These are phyloP conservation scores for Scleroderma citrinum DNA, from an alignment of 768 basidiomycete genomes.

Conservation along the genomic window DNA sequence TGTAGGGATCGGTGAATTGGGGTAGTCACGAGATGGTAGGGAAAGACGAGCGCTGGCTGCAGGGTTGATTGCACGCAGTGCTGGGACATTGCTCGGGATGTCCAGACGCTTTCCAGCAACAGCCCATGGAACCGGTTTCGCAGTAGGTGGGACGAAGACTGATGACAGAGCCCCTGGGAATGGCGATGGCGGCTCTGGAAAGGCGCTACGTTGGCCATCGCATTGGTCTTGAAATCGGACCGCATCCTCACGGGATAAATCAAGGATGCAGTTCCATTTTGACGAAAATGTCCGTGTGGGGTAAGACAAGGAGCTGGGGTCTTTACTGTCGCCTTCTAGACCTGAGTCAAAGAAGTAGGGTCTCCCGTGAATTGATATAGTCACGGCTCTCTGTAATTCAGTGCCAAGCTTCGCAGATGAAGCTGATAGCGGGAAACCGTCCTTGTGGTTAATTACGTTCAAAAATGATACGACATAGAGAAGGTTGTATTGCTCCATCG, in stretches of 20 bases:
- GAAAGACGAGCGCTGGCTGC: constrained; percentile 18
- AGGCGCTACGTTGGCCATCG: constrained; percentile 30
- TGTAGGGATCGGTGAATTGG: constrained; percentile 7
- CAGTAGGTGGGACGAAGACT: constrained; percentile 17
- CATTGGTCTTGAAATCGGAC: constrained; percentile 10
- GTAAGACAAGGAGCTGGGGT: constrained; percentile 30
- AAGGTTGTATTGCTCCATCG: constrained; percentile 80
- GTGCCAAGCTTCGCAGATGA: constrained; percentile 25
- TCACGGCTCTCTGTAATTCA: constrained; percentile 69
- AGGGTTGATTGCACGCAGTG: constrained; percentile 25
- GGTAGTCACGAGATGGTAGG: constrained; percentile 23
- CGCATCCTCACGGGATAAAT: constrained; percentile 43
- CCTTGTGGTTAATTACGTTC: constrained; percentile 52
- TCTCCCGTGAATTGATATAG: constrained; percentile 72
- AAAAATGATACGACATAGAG: constrained; percentile 86
- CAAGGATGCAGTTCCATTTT: constrained; percentile 86
- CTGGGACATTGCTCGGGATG: constrained; percentile 31
- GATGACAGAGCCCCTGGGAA: constrained; percentile 48
- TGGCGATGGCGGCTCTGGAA: constrained; percentile 76
- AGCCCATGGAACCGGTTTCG: constrained; percentile 22
- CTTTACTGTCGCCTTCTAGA: constrained; percentile 8
- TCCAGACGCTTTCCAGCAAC: constrained; percentile 60
- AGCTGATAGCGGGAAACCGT: constrained; percentile 29
- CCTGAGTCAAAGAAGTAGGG: constrained; percentile 43
- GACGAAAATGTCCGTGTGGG: constrained; percentile 77